Evolutionary conservation across 768 basidiomycete genomes (phyloP).

Genomic region (Trametes sanguinea): DNA sequence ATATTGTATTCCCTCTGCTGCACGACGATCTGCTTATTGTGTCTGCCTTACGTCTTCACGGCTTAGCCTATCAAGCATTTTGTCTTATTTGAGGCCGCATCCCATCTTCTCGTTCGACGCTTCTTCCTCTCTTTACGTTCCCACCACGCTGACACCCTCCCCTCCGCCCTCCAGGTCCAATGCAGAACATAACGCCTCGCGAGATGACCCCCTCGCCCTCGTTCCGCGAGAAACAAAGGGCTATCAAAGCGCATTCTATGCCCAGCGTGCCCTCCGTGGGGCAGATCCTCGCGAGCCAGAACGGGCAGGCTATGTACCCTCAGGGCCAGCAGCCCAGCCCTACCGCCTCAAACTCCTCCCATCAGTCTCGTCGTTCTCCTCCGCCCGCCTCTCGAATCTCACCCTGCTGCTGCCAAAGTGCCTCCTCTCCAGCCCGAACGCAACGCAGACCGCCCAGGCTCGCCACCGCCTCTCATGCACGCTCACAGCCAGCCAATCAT

Average conservation of each 20-base stretch:
- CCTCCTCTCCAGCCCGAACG: constrained; percentile 27
- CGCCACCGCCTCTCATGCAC: constrained; percentile 44
- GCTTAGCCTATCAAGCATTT: constrained; percentile 23
- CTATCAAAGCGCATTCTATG: constrained; percentile 61
- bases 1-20: constrained; percentile 12
- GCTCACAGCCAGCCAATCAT: constrained; percentile 34
- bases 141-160: constrained; percentile 25
- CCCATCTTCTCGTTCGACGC: constrained; percentile 21
- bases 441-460: constrained; percentile 44
- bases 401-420: constrained; percentile 37
- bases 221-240: constrained; percentile 49
- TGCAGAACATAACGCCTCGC: constrained; percentile 40
- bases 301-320: constrained; percentile 38
- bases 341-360: constrained; percentile 35
- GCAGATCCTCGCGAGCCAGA: constrained; percentile 48
- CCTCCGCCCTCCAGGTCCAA: constrained; percentile 28
- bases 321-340: constrained; percentile 39
- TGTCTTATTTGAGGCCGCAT: constrained; percentile 22
- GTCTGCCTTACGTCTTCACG: constrained; percentile 21
- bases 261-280: constrained; percentile 60
- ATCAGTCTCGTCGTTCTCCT: constrained; percentile 39
- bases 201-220: constrained; percentile 47
- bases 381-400: constrained; percentile 34
- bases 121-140: constrained; percentile 21
- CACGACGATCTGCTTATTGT: constrained; percentile 19